Conservation (phyloP, 108 stramenopile species). For the Nitzschia inconspicua region DNA sequence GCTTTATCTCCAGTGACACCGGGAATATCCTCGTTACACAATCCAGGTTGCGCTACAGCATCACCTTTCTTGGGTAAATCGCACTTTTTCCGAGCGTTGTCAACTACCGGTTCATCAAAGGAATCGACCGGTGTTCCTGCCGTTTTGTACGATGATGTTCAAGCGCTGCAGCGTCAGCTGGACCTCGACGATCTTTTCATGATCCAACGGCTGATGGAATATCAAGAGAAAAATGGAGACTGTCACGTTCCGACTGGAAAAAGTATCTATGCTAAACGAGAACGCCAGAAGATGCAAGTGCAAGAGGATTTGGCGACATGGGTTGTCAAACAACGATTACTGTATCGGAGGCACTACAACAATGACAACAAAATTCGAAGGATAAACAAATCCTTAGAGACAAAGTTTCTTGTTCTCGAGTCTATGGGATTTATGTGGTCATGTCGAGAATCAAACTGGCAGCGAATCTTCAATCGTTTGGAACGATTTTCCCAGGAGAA, state of each 20-base stretch:
- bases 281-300: constrained; percentile 14
- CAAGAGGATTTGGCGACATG: constrained; percentile 19
- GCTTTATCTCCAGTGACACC: no score
- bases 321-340: constrained; percentile 27
- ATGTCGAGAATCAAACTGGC: constrained; percentile 26
- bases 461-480: constrained; percentile 23
- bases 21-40: no score
- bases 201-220: constrained; percentile 22
- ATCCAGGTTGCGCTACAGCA: no score
- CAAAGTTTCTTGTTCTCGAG: constrained; percentile 14
- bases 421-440: constrained; percentile 37
- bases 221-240: constrained; percentile 29
- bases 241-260: constrained; percentile 35
- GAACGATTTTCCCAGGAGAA: neutral
- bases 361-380: constrained; percentile 2
- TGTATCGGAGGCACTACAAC: neutral
- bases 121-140: no score
- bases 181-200: constrained; percentile 13
- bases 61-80: no score
- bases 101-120: no score
- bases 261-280: neutral
- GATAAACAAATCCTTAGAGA: neutral
- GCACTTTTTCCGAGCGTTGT: no score
- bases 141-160: neutral
- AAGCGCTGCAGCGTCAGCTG: neutral